Conservation (phyloP, 192 early-diverging fungal genomes). For the Cladochytrium replicatum region DNA sequence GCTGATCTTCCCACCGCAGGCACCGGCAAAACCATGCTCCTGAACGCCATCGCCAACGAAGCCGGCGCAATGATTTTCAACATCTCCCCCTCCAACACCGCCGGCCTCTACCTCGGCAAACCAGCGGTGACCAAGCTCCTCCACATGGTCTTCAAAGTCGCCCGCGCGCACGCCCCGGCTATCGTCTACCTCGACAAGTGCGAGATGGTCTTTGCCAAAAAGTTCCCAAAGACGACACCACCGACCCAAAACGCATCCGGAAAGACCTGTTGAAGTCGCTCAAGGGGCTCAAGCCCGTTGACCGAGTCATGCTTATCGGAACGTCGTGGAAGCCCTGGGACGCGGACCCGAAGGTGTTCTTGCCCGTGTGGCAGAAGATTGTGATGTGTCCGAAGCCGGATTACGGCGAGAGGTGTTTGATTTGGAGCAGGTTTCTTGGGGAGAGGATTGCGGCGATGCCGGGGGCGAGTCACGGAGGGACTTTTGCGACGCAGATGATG, state of each 20-base stretch:
- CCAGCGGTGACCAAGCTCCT: slow-evolving; percentile 40
- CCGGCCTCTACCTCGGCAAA: slow-evolving; percentile 50
- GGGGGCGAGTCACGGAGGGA: background rate
- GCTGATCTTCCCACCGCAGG: slow-evolving; percentile 12
- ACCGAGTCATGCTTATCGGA: slow-evolving; percentile 43
- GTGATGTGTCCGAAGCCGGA: slow-evolving; percentile 35
- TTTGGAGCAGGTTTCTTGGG: slow-evolving; percentile 35
- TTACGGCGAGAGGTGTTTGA: slow-evolving; percentile 25
- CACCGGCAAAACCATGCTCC: slow-evolving; percentile 45
- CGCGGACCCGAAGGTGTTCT: slow-evolving; percentile 37
- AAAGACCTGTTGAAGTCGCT: slow-evolving; percentile 47
- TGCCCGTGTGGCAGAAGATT: slow-evolving; percentile 32
- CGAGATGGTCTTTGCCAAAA: slow-evolving; percentile 57
- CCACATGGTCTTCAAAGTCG: slow-evolving; percentile 61
- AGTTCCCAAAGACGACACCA: slow-evolving; percentile 52
- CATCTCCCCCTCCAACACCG: slow-evolving; percentile 43
- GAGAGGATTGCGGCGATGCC: slow-evolving; percentile 7
- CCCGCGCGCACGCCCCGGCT: slow-evolving; percentile 43
- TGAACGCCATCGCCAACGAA: slow-evolving; percentile 47
- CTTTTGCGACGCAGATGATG: too few relatives aligned
- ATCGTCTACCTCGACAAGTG: slow-evolving; percentile 48
- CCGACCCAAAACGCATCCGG: slow-evolving; percentile 53
- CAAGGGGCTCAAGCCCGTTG: slow-evolving; percentile 35
- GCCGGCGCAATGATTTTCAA: slow-evolving; percentile 45
- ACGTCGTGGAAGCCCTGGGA: slow-evolving; percentile 49